A percentile compares a stretch with the other conserved stretches of the same genome.
Evolutionary conservation across 345 rosid species (phyloP).

Genomic region (Salix dunnii): DNA sequence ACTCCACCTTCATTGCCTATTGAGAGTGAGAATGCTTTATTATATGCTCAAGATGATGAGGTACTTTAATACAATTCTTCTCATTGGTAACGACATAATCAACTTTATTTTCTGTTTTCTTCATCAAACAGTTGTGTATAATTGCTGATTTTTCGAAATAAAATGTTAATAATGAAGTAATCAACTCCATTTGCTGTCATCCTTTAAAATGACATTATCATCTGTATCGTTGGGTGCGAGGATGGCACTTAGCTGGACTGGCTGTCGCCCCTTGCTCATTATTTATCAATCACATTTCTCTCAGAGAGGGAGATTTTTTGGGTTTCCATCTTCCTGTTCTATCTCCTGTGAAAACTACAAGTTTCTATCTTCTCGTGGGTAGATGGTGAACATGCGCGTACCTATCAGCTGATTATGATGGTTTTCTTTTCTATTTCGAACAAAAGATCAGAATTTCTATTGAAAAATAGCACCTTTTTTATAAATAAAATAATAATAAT

Average conservation of each 20-base stretch:
- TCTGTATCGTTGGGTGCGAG: neutral
- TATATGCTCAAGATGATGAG: slow-evolving; percentile 62
- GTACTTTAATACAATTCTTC: slow-evolving; percentile 41
- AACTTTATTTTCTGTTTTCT: neutral
- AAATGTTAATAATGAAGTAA: neutral
- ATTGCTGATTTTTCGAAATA: neutral
- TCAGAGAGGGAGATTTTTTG: neutral
- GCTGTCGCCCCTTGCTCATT: neutral
- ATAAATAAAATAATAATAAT: no score
- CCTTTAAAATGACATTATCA: neutral
- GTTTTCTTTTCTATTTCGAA: no score
- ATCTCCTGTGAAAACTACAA: neutral
- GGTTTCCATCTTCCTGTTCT: neutral
- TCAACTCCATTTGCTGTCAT: neutral
- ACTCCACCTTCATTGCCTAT: slow-evolving; percentile 84
- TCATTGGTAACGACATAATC: neutral
- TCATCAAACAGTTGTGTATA: neutral
- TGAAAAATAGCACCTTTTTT: no score
- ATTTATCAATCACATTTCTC: neutral
- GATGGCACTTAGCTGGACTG: neutral
- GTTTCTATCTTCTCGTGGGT: neutral
- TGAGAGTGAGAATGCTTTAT: slow-evolving; percentile 37
- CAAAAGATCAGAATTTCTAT: no score
- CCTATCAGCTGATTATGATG: neutral
- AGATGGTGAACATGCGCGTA: neutral